Evolutionary conservation across 2,329 filamentous ascomycete species (phyloP), one percentile per base, ranked within the genome.

Genomic region (Aspergillus awamori): DNA sequence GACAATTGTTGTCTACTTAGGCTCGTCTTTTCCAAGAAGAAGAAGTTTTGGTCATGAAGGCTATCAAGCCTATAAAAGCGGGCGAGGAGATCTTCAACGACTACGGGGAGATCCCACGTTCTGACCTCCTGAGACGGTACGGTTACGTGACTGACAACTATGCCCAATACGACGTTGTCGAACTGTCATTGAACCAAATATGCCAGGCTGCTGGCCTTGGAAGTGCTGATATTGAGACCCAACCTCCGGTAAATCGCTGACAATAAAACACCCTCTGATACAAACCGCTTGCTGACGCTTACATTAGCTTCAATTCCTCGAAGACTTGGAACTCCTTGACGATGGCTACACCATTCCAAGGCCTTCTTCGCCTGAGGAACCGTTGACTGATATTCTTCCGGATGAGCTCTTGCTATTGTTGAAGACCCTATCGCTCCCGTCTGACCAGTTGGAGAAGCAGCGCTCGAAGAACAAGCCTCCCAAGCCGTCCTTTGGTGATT

Each of bases 1-100:
- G 53, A 62, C 57, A 24, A 62, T 45, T 47, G 59, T 47, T 39
- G 38, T 20, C 30, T 20, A 45, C 38, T 6, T 52, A 83, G 81
- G 84, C 86, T 20, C 84, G 85, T 48, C 80, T 89, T 0, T 87
- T 85, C 69, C 86, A 89, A 72, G 84, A 87, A 65, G 79, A 84
- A 59, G 77, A 80, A 49, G 77, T 73, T 10, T 81, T 96, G 8
- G 87, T 88, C 2, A 94, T 95, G 75, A 89, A 87, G 24, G 83
- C 90, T 0, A 81, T 93, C 61, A 86, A 87, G 47, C 78, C 84
- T 1, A 92, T 97, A 69, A 78, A 76, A 24, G 83, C 85, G 0
- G 90, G 90, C 5, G 86, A 92, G 59, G 90, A 96, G 74, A 86
- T 97, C 17, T 86, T 93, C 72, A 96, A 96, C 74, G 93, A 96